These are phyloP conservation scores for Cladophialophora carrionii DNA, from an alignment of 2,329 filamentous ascomycete species.

Conservation along the genomic window DNA sequence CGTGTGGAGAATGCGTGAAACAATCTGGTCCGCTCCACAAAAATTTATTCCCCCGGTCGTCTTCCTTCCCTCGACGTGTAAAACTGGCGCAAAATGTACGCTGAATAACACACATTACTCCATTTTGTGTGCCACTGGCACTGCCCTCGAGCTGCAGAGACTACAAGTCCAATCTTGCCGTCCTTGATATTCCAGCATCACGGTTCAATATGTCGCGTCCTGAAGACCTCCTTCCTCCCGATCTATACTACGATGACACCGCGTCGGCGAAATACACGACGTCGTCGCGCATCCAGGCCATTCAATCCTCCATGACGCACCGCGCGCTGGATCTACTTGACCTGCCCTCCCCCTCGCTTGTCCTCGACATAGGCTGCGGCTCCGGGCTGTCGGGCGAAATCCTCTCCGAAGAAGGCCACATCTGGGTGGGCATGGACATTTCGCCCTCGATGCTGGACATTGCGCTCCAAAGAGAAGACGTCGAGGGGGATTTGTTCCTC, in stretches of 20 bases:
- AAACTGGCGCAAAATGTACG: not conserved
- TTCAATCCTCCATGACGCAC: conserved; percentile 92
- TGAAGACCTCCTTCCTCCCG: conserved; percentile 93
- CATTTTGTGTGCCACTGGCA: conserved; percentile 9
- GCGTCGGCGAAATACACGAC: conserved; percentile 98
- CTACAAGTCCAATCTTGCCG: not conserved
- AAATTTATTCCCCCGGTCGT: not conserved
- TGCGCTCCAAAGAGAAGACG: conserved; percentile 79
- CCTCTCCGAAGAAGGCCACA: conserved; percentile 80
- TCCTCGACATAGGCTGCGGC: conserved; percentile 96
- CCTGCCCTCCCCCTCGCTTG: conserved; percentile 75
- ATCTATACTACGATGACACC: conserved; percentile 95
- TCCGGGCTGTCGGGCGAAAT: conserved; percentile 94
- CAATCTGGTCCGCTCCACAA: not conserved
- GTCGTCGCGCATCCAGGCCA: conserved; percentile 89
- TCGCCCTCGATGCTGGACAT: conserved; percentile 96
- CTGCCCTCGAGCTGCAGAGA: not conserved
- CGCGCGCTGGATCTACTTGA: conserved; percentile 90
- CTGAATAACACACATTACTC: not conserved
- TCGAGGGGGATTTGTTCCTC: conserved; percentile 90
- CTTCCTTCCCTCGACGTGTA: not conserved
- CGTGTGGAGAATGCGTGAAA: not conserved
- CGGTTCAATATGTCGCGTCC: conserved; percentile 77
- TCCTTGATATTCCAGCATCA: not conserved
- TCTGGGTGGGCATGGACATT: conserved; percentile 97